Conservation (phyloP, 345 rosid genomes). For the Eucalyptus pumila region DNA sequence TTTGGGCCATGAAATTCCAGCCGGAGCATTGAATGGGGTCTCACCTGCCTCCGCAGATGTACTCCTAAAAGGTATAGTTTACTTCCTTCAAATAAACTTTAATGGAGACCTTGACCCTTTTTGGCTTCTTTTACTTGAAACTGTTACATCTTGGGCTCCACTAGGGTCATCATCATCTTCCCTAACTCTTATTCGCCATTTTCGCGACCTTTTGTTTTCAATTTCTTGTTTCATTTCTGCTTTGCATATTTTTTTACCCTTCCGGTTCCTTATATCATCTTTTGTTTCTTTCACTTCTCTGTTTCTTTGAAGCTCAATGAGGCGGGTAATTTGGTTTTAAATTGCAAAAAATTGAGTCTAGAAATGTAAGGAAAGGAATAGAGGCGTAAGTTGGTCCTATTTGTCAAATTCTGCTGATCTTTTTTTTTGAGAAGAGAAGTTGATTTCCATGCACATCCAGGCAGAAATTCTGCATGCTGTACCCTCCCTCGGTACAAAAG, state of each 20-base stretch:
- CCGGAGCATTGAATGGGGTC: conserved; percentile 22
- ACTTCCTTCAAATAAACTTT: background rate
- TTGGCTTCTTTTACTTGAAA: background rate
- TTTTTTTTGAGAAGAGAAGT: background rate
- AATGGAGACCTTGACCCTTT: background rate
- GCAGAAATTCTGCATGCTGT: background rate
- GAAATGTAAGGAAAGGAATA: background rate
- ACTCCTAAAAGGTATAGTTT: conserved; percentile 49
- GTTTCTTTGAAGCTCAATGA: background rate
- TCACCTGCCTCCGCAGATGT: conserved; percentile 26
- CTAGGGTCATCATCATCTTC: background rate
- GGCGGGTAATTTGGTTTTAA: background rate
- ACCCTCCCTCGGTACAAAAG: background rate
- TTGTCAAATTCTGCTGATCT: background rate
- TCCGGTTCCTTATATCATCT: background rate
- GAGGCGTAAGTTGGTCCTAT: background rate
- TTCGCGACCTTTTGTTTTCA: background rate
- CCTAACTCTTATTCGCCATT: background rate
- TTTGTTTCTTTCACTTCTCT: background rate
- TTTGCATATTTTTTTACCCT: background rate
- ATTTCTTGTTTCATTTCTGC: background rate
- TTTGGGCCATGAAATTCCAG: background rate
- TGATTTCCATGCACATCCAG: background rate
- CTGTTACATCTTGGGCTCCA: background rate
- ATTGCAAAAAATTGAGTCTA: background rate